Conservation (phyloP, 177 flowering plant species). For the Vitis hybrid region DNA sequence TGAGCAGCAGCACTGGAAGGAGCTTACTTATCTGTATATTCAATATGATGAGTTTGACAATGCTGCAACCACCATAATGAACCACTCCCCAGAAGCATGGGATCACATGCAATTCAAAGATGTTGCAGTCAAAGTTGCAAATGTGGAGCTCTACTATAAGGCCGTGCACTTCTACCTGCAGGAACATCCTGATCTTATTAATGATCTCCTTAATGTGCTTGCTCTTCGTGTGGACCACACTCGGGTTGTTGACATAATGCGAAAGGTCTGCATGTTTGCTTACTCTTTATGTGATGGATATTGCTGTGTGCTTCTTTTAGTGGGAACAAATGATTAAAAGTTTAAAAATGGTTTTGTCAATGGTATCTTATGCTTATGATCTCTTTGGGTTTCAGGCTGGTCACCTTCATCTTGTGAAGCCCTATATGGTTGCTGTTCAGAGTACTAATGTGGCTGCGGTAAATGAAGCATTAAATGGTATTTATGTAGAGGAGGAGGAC, state of each 20-base stretch:
- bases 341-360: not conserved
- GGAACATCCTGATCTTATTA: constrained; percentile 97
- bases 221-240: constrained; percentile 95
- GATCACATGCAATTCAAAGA: constrained; percentile 99
- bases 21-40: constrained; percentile 83
- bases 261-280: constrained; percentile 58
- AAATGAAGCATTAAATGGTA: constrained; percentile 93
- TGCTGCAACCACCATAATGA: constrained; percentile 97
- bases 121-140: constrained; percentile 89
- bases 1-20: constrained; percentile 98
- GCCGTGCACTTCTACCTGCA: constrained; percentile 97
- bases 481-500: constrained; percentile 95
- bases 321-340: no score
- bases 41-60: constrained; percentile 98
- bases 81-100: constrained; percentile 99
- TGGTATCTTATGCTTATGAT: not conserved
- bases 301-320: not conserved
- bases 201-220: constrained; percentile 91
- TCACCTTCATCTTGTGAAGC: constrained; percentile 87
- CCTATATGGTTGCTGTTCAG: constrained; percentile 98
- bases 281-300: not conserved
- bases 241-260: constrained; percentile 99
- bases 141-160: constrained; percentile 95
- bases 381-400: constrained; percentile 66
- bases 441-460: constrained; percentile 95